Evolutionary conservation across 169 alveolate genomes (phyloP), one percentile per base, ranked within the genome.

Genomic region (Plasmodium malariae): DNA sequence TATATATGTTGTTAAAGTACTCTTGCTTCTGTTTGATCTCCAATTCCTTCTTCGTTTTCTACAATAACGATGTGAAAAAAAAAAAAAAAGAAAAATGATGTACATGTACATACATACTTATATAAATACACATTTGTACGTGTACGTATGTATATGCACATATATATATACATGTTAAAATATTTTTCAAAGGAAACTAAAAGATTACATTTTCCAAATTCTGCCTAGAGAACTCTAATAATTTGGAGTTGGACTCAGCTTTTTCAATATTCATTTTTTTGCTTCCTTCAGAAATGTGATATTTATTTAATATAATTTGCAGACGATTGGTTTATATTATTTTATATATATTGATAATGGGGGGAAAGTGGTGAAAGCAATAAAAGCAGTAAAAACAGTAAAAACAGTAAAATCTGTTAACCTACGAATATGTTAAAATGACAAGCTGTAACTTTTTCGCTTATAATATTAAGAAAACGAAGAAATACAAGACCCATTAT

Each of bases 201-300:
- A 26, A 24, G 12, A 26, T 68, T 83, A 83, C 91, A 83, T 83
- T 51, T 67, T 83, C 86, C 45, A 83, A 26, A 60, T 55, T 83
- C 48, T 72, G 76, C 91, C 54, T 83, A 12, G 91, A 83, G 21
- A 68, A 71, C 30, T 83, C 91, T 21, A 83, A 36, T 54, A 60
- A 57, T 48, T 72, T 83, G 34, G 91, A 83, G 54, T 83, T 83
- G 11, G 62, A 72, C 40, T 83, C 86, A 40, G 91, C 91, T 43
- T 34, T 14, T 69, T 83, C 85, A 68, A 72, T 63, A 60, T 83
- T 83, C 91, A 83, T 83, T 83, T n/a, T n/a, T n/a, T n/a, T n/a
- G n/a, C n/a, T n/a, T n/a, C n/a, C n/a, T n/a, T n/a, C n/a, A n/a
- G n/a, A n/a, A n/a, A n/a, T n/a, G n/a, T n/a, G n/a, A n/a, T n/a